Conservation (phyloP, 176 grass and related monocot species). For the Olyra latifolia region DNA sequence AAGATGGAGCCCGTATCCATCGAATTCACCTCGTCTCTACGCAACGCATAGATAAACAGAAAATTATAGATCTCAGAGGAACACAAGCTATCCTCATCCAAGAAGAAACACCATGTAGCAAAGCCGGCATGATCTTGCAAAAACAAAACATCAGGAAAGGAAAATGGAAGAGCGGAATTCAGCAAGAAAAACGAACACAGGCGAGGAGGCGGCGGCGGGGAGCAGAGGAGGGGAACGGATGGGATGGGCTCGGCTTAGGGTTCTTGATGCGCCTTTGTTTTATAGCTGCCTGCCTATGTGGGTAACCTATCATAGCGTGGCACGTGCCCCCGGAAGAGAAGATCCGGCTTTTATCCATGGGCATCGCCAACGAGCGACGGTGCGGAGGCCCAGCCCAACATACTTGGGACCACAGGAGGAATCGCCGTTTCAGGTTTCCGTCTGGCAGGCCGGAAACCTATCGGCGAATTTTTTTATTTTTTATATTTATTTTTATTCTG, state of each 20-base stretch:
- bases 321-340: not conserved
- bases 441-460: too few relatives aligned
- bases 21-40: not conserved
- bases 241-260: not conserved
- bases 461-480: too few relatives aligned
- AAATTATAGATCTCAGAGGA: not conserved
- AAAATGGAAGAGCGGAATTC: not conserved
- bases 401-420: not conserved
- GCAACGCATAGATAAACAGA: too few relatives aligned
- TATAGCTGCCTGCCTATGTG: not conserved
- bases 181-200: too few relatives aligned
- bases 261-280: not conserved
- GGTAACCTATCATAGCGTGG: not conserved
- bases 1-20: conserved; percentile 33
- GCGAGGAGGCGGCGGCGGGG: too few relatives aligned
- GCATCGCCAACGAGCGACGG: not conserved
- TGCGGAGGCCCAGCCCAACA: not conserved
- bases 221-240: too few relatives aligned
- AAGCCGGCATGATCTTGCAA: not conserved
- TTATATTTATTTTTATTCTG: too few relatives aligned
- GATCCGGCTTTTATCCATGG: too few relatives aligned
- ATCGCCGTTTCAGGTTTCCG: not conserved
- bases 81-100: not conserved
- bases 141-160: rapidly evolving
- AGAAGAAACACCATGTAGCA: not conserved